Conservation (phyloP, 2,329 filamentous ascomycete genomes). For the Cordyceps cicadae region DNA sequence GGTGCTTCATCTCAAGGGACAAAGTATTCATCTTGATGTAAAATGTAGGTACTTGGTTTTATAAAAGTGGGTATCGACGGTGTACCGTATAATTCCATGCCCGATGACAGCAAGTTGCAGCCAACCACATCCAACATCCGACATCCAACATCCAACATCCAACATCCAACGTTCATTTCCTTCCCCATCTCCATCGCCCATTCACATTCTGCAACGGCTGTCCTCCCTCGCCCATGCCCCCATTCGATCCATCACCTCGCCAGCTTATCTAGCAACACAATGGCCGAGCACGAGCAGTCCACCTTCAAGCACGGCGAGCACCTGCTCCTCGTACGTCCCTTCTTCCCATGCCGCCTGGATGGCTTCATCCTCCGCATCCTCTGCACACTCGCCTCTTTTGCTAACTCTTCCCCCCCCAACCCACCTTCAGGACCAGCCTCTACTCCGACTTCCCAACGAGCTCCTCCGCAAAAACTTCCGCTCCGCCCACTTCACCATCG, state of each 20-base stretch:
- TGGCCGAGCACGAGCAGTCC: conserved; percentile 54
- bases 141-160: neutral
- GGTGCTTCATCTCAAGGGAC: no score
- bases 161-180: neutral
- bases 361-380: no score
- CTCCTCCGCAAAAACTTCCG: conserved; percentile 93
- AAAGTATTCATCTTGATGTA: no score
- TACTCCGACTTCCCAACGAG: conserved; percentile 87
- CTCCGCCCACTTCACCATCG: conserved; percentile 66
- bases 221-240: neutral
- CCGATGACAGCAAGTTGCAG: neutral
- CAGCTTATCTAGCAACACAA: conserved; percentile 21
- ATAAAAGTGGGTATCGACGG: no score
- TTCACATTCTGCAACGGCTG: neutral
- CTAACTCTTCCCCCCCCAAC: neutral
- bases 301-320: conserved; percentile 69
- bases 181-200: neutral
- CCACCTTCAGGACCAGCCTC: conserved; percentile 69
- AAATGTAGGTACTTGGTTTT: no score
- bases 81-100: neutral
- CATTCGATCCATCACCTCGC: neutral
- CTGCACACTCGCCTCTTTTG: neutral
- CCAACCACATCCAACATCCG: neutral
- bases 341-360: neutral
- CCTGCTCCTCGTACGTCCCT: conserved; percentile 47